Base-by-base conservation (phyloP, 352 stramenopile species). In the Aphanomyces cochlioides region DNA sequence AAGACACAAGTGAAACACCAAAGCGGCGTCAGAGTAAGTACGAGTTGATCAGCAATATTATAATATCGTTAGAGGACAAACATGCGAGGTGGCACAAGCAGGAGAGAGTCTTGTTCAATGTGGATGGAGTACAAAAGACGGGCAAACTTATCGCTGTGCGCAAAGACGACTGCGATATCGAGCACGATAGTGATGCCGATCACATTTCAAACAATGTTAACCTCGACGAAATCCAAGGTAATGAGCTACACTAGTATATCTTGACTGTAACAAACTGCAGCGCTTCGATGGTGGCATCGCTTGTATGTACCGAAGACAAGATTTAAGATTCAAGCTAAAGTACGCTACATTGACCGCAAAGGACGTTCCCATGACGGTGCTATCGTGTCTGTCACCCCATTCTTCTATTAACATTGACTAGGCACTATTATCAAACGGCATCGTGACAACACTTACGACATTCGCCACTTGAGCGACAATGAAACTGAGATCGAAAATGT, bases 251-350 rank as follows among this genome's bases (percentile, higher is more conserved):
- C 10, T 12, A n/a, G 17, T n/a, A n/a, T 2, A n/a, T 50, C 43
- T n/a, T 50, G 10, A 58, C 15, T 58, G 19, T 7, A 58, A 13
- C 1, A 28, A 61, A 7, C 43, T 37, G 15, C n/a, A 61, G 54
- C 54, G 1, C 5, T 61, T 12, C 54, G 54, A n/a, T 61, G 54
- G 54, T 61, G 54, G 54, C 54, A 61, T 41, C 54, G 54, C 7
- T 39, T 19, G 54, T 19, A 10, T 10, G 13, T 40, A 15, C 54
- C 54, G 28, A 37, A 7, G 5, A 61, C 54, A 37, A 28, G 54
- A 39, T 61, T 61, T 61, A 41, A 61, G n/a, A 61, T 61, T n/a
- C 54, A 61, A 40, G 13, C 54, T 37, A 61, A 40, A 13, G 54
- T 61, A 37, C 54, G 54, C 5, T 61, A 61, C 54, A 37, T 61